These are phyloP conservation scores for Fusarium subtropicale DNA, from an alignment of 2,329 filamentous ascomycete species.

Conservation along the genomic window DNA sequence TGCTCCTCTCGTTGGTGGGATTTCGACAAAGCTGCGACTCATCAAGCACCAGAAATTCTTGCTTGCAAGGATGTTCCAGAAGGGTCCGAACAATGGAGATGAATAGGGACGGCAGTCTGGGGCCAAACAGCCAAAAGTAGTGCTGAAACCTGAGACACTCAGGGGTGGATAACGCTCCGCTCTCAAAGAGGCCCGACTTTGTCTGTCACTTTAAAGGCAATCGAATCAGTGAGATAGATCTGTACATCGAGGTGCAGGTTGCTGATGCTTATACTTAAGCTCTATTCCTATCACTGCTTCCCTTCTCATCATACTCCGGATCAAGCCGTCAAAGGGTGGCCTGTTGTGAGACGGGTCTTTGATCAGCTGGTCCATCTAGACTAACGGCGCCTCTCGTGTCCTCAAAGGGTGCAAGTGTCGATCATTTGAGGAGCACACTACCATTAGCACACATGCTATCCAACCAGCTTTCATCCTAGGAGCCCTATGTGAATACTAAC, in stretches of 20 bases:
- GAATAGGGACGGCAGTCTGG: constrained; percentile 22
- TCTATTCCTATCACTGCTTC: not conserved
- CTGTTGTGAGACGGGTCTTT: constrained; percentile 1
- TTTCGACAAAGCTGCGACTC: constrained; percentile 31
- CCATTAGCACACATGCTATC: constrained; percentile 11
- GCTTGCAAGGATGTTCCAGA: constrained; percentile 31
- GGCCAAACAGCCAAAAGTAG: not conserved
- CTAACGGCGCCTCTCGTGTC: constrained; percentile 35
- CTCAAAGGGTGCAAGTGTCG: constrained; percentile 36
- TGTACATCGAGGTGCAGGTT: constrained; percentile 15
- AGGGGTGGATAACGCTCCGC: constrained; percentile 15
- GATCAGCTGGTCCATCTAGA: constrained; percentile 10
- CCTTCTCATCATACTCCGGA: constrained; percentile 4
- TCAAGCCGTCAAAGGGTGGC: not conserved
- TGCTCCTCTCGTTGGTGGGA: constrained; percentile 40
- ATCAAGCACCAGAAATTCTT: constrained; percentile 33
- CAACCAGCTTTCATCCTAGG: constrained; percentile 23
- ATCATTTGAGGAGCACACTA: constrained; percentile 26
- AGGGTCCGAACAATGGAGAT: constrained; percentile 13
- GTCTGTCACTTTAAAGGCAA: constrained; percentile 8
- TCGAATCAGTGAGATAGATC: constrained; percentile 19
- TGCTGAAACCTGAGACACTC: constrained; percentile 38
- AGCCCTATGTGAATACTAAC: constrained; percentile 29
- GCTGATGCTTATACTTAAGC: constrained; percentile 26
- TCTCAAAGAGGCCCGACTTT: not conserved